phyloP scores from a whole-genome alignment of 768 basidiomycete species.

The Udeniomyces megalosporus region DNA sequence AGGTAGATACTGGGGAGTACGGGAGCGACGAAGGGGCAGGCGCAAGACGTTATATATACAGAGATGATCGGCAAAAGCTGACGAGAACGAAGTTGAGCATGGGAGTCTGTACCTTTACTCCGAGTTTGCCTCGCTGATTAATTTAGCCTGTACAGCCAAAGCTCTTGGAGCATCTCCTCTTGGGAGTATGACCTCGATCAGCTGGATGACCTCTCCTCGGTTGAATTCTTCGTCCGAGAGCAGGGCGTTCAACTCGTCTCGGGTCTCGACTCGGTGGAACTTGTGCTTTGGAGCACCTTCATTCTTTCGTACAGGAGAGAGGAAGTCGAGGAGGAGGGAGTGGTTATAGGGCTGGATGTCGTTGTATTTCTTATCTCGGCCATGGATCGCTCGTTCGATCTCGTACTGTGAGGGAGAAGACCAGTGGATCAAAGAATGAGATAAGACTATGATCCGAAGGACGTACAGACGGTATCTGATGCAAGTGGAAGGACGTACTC shows the following conservation, averaged over 20 bases:
- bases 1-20: too few relatives aligned
- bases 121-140: conserved; percentile 28
- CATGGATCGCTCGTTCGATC: conserved; percentile 60
- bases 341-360: conserved; percentile 59
- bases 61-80: too few relatives aligned
- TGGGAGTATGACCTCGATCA: conserved; percentile 30
- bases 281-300: neutral
- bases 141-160: conserved; percentile 28
- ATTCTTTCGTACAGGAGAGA: conserved; percentile 30
- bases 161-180: conserved; percentile 27
- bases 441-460: too few relatives aligned
- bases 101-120: too few relatives aligned
- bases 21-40: too few relatives aligned
- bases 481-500: too few relatives aligned
- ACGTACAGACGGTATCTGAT: too few relatives aligned
- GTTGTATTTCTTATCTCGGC: conserved; percentile 44
- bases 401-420: conserved; percentile 27
- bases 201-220: conserved; percentile 42
- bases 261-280: conserved; percentile 52
- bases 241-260: conserved; percentile 49
- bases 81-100: too few relatives aligned
- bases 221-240: conserved; percentile 49
- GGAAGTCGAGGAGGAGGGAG: conserved; percentile 34
- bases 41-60: too few relatives aligned
- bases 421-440: too few relatives aligned